These are phyloP conservation scores for Medicago ruthenica DNA, from an alignment of 306 rosid species.

Conservation along the genomic window DNA sequence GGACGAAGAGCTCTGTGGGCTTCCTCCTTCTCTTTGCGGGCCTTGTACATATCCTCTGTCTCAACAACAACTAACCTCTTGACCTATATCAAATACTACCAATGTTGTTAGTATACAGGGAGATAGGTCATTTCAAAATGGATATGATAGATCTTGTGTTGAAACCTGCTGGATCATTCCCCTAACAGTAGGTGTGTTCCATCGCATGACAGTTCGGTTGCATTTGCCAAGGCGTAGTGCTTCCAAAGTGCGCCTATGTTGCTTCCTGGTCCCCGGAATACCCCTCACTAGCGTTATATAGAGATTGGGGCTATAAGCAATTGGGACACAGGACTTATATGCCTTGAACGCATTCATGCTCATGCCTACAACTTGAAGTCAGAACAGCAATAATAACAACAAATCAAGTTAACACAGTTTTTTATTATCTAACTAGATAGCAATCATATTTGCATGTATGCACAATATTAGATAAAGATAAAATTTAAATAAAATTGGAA, in stretches of 20 bases:
- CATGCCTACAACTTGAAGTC: constrained; percentile 64
- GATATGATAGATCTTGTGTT: background rate
- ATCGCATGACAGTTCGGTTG: constrained; percentile 92
- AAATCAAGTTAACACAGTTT: background rate
- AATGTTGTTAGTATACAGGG: constrained; percentile 27
- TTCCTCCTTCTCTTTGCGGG: constrained; percentile 72
- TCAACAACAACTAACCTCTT: constrained; percentile 85
- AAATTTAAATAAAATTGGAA: background rate
- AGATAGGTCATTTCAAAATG: constrained; percentile 25
- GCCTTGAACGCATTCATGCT: constrained; percentile 94
- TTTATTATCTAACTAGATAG: constrained; percentile 13
- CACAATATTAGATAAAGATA: background rate
- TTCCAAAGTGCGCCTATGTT: constrained; percentile 85
- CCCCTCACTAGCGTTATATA: constrained; percentile 92
- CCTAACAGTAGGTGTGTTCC: constrained; percentile 90
- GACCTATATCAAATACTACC: constrained; percentile 57
- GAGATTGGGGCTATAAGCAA: constrained; percentile 81
- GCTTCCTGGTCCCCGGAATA: constrained; percentile 90
- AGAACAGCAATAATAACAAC: constrained; percentile 41
- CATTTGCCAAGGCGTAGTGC: constrained; percentile 81
- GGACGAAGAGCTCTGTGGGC: constrained; percentile 66
- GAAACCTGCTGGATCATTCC: constrained; percentile 95
- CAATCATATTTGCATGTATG: background rate
- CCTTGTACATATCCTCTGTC: constrained; percentile 87
- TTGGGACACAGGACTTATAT: constrained; percentile 81